Evolutionary conservation across 352 stramenopile genomes (phyloP).

Genomic region (Phytopythium mirpurense): DNA sequence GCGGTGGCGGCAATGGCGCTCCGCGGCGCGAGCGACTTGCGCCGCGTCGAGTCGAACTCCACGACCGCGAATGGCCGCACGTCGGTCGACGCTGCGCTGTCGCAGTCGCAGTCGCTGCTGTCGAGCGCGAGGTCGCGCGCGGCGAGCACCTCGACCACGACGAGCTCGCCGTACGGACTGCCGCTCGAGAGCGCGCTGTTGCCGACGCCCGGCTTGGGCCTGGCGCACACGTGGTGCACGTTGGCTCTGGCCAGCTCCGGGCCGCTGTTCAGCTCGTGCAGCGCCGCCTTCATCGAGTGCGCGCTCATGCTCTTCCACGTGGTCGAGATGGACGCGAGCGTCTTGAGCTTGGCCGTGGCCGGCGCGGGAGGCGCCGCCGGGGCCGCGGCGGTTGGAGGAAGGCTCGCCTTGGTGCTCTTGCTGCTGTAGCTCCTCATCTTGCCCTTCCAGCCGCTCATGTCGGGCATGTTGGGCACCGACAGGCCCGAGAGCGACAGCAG

Average conservation of each 20-base stretch:
- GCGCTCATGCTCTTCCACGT: slow-evolving; percentile 38
- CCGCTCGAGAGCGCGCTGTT: slow-evolving; percentile 26
- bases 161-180: slow-evolving; percentile 57
- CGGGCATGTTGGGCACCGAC: slow-evolving; percentile 30
- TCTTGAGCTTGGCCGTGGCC: slow-evolving; percentile 18
- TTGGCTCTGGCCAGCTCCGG: slow-evolving; percentile 43
- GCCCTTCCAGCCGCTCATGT: slow-evolving; percentile 37
- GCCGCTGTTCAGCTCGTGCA: slow-evolving; percentile 12
- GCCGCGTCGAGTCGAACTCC: slow-evolving; percentile 28
- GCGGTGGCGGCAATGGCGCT: slow-evolving; percentile 8
- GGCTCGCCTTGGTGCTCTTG: slow-evolving; percentile 4
- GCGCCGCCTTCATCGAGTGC: slow-evolving; percentile 11
- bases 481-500: slow-evolving; percentile 13
- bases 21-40: slow-evolving; percentile 29
- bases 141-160: slow-evolving; percentile 61
- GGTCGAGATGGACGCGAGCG: slow-evolving; percentile 29
- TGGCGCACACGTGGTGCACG: slow-evolving; percentile 34
- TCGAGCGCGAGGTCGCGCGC: slow-evolving; percentile 41
- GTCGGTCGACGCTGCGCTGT: slow-evolving; percentile 18
- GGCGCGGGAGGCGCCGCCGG: slow-evolving; percentile 10
- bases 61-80: slow-evolving; percentile 33
- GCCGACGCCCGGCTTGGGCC: neutral
- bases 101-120: slow-evolving; percentile 29
- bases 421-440: slow-evolving; percentile 36
- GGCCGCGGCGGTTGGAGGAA: too few species aligned